phyloP scores from a whole-genome alignment of 2,329 filamentous ascomycete genomes.

The Arthroderma sp. region DNA sequence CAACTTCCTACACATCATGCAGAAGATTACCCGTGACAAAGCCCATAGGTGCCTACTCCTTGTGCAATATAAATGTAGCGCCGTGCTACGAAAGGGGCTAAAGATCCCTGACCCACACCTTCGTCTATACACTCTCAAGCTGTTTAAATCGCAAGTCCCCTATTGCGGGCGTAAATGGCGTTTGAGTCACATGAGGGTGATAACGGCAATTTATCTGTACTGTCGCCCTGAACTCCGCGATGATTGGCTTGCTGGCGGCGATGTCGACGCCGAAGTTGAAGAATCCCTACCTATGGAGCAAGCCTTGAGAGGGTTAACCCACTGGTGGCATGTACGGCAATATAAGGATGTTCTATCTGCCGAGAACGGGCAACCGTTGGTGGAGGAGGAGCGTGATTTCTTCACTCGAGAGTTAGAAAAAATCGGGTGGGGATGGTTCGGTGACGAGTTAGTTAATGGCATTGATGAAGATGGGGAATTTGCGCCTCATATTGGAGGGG shows the following conservation, averaged over 20 bases:
- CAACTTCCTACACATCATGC: conserved; percentile 90
- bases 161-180: conserved; percentile 98
- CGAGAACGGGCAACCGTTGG: conserved; percentile 40
- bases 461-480: conserved; percentile 21
- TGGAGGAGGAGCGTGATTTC: conserved; percentile 66
- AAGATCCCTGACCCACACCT: conserved; percentile 81
- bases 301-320: conserved; percentile 73
- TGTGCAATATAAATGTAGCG: conserved; percentile 88
- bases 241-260: conserved; percentile 81
- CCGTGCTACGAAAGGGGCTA: conserved; percentile 80
- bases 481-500: conserved; percentile 10
- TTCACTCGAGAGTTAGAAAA: conserved; percentile 67
- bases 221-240: conserved; percentile 85
- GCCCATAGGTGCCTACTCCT: conserved; percentile 87
- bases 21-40: conserved; percentile 94
- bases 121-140: conserved; percentile 85
- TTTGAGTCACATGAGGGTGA: conserved; percentile 96
- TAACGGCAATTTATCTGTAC: conserved; percentile 90
- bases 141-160: conserved; percentile 97
- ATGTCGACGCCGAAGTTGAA: conserved; percentile 88
- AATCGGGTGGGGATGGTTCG: conserved; percentile 43
- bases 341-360: conserved; percentile 65
- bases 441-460: conserved; percentile 24
- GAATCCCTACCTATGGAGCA: conserved; percentile 86
- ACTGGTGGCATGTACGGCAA: conserved; percentile 80